Evolutionary conservation across 1,139 yeast species (phyloP), one percentile per base, ranked within the genome.

Genomic region (Magnusiomyces tetraspermus): DNA sequence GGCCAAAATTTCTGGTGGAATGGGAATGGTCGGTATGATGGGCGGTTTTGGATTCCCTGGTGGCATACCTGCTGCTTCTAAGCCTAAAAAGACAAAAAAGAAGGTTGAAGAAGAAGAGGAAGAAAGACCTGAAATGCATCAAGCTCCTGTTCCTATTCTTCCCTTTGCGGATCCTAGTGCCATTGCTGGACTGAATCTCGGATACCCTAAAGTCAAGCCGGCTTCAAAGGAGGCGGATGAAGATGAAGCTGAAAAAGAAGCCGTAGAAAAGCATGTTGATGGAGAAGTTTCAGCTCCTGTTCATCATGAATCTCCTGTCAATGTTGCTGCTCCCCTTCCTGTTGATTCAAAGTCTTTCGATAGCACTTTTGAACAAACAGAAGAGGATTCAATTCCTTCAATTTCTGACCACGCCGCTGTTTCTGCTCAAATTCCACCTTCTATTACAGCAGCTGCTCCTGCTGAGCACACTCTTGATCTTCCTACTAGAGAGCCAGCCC

Each of bases 1-100:
- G 97, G 98, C 99, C 22, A 88, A 85, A 62, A 78, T 94, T 26
- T 86, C 97, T 0, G 90, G 90, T 19, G 96, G 96, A 15, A 83
- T 95, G 57, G 94, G 94, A 68, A 77, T 60, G 83, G 83, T 50
- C 72, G 81, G 74, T 54, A 72, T 63, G 71, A 79, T 63, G 45
- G 67, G 59, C 37, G 67, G 67, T n/a, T 58, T 67, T 11, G 58
- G 56, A n/a, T 52, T 56, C 51, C 56, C 56, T 13, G 56, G 53
- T 22, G 53, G 51, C 28, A 36, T 22, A n/a, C 51, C 53, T 4
- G 46, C 42, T 21, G 46, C 55, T 10, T n/a, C n/a, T n/a, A 49
- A 48, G 50, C 58, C 31, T 19, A 47, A 47, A 38, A 47, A 37
- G 44, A 54, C 54, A 36, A 53, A 58, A 58, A 55, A 33, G 62